Percentiles rank a stretch among this genome's conserved stretches.
phyloP scores from a whole-genome alignment of 2,329 filamentous ascomycete species.

The Aspergillus hiratsukae region DNA sequence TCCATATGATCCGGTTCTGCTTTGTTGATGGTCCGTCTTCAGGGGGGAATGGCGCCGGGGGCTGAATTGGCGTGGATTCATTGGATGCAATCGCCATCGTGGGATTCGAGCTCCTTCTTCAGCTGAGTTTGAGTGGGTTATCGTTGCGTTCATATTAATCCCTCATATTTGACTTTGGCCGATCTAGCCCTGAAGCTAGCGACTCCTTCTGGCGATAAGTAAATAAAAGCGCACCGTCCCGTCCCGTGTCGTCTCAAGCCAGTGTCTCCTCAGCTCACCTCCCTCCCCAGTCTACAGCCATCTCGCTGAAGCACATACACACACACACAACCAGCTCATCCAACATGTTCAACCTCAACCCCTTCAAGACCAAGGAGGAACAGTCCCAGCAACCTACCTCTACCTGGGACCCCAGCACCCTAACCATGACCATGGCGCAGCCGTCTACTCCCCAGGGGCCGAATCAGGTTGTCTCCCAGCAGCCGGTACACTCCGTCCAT shows the following conservation, averaged over 20 bases:
- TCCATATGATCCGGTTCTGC: too few relatives aligned
- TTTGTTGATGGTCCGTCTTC: too few relatives aligned
- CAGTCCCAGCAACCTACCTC: slow-evolving; percentile 14
- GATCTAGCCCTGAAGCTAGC: neutral
- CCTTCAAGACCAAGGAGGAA: slow-evolving; percentile 28
- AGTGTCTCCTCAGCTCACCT: neutral
- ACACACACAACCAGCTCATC: neutral
- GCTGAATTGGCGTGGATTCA: too few relatives aligned
- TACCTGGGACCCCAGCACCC: slow-evolving; percentile 28
- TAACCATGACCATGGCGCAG: slow-evolving; percentile 32
- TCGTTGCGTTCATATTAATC: too few relatives aligned
- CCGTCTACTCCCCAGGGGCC: slow-evolving; percentile 28
- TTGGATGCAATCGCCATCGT: too few relatives aligned
- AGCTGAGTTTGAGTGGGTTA: too few relatives aligned
- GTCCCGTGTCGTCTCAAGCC: neutral
- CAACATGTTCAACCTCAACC: slow-evolving; percentile 29
- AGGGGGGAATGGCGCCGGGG: too few relatives aligned
- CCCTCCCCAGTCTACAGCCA: neutral
- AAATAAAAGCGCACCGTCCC: neutral
- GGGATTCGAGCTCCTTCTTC: too few relatives aligned
- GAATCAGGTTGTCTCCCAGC: slow-evolving; percentile 24
- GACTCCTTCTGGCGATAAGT: neutral
- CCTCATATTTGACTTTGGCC: too few relatives aligned
- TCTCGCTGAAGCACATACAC: neutral
- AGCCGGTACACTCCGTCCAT: slow-evolving; percentile 21